Percentiles rank a stretch among this genome's conserved stretches.
Evolutionary conservation across 352 stramenopile species (phyloP).

Genomic region (Globisporangium ultimum): DNA sequence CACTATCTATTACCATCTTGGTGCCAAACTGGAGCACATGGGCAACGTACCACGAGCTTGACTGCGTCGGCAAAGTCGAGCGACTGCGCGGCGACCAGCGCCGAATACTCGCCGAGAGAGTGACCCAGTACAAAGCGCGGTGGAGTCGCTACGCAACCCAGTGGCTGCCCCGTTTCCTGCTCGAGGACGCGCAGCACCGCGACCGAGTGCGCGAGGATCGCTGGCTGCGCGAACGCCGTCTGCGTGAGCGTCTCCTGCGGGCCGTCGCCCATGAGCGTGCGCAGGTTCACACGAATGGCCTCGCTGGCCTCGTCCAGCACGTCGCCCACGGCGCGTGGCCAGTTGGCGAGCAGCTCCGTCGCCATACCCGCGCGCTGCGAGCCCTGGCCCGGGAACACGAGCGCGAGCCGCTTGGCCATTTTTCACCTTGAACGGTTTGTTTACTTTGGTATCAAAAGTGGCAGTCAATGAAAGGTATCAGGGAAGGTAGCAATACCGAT

Average conservation of each 20-base stretch:
- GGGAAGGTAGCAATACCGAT: no score
- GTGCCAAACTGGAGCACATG: neutral
- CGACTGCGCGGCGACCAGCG: conserved; percentile 63
- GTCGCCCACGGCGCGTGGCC: conserved; percentile 46
- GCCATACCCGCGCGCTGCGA: conserved; percentile 80
- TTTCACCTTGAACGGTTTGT: neutral
- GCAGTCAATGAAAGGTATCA: no score
- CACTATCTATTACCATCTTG: neutral
- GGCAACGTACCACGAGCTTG: conserved; percentile 48
- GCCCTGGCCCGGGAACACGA: conserved; percentile 85
- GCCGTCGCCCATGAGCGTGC: conserved; percentile 55
- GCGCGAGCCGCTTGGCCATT: conserved; percentile 39
- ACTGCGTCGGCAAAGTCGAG: conserved; percentile 67
- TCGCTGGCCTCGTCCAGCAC: conserved; percentile 80
- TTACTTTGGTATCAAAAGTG: no score
- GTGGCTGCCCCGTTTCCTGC: conserved; percentile 26
- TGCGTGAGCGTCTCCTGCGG: conserved; percentile 57
- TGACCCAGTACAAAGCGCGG: conserved; percentile 58
- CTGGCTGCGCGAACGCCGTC: conserved; percentile 75
- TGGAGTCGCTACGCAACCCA: conserved; percentile 29
- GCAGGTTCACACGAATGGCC: conserved; percentile 55
- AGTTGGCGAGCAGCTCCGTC: conserved; percentile 70
- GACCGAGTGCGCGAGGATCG: conserved; percentile 76
- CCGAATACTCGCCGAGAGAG: conserved; percentile 86
- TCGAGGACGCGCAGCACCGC: conserved; percentile 71